Percentiles rank a stretch among this genome's conserved stretches.
phyloP scores from a whole-genome alignment of 345 rosid species.

The Cochlearia excelsa region DNA sequence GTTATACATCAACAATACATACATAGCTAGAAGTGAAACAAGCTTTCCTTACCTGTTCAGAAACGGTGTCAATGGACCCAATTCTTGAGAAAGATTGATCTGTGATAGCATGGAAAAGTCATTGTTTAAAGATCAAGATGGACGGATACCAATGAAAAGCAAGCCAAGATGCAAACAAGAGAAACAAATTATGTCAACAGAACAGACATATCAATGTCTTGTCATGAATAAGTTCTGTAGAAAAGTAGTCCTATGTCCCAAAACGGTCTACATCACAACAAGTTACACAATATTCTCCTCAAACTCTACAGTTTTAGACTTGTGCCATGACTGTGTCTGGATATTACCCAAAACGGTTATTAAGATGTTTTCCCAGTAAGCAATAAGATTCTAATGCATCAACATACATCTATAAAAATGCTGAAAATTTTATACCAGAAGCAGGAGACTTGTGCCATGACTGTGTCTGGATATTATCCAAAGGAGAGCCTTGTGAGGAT shows the following conservation, averaged over 20 bases:
- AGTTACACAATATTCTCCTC: not conserved
- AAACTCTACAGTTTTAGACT: constrained; percentile 39
- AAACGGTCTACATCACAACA: constrained; percentile 1
- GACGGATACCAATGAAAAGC: constrained; percentile 3
- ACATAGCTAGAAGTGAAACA: constrained; percentile 9
- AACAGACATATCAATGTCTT: constrained; percentile 15
- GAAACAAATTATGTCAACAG: constrained; percentile 11
- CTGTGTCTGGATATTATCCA: constrained; percentile 46
- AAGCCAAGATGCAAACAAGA: constrained; percentile 15
- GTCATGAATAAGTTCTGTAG: constrained; percentile 7
- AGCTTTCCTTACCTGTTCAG: constrained; percentile 55
- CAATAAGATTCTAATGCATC: not conserved
- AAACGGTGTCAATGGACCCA: constrained; percentile 47
- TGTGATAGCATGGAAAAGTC: constrained; percentile 34
- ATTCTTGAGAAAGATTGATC: constrained; percentile 68
- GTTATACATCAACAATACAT: constrained; percentile 1
- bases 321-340: constrained; percentile 53
- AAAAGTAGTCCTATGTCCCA: constrained; percentile 17
- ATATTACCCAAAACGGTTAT: constrained; percentile 39
- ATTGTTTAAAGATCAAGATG: constrained; percentile 3
- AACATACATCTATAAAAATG: not conserved
- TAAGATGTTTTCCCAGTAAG: not conserved
- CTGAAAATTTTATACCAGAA: constrained; percentile 51
- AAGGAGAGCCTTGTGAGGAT: constrained; percentile 65
- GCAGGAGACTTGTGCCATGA: constrained; percentile 69